Evolutionary conservation across 768 basidiomycete genomes (phyloP), one percentile per base, ranked within the genome.

Genomic region (Phaffia australis): DNA sequence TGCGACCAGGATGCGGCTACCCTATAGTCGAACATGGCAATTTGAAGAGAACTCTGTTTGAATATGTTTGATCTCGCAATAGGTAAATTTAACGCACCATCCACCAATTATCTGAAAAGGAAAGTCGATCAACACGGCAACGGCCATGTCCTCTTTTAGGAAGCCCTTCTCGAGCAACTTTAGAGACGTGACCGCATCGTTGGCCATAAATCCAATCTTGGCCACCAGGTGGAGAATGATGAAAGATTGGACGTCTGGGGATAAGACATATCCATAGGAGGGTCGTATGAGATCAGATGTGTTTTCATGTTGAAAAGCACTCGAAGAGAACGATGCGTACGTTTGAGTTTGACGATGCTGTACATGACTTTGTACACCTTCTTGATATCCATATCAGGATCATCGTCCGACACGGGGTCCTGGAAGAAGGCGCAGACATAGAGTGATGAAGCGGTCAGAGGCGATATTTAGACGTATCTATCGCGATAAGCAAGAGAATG

Each of bases 111-210:
- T 90, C 79, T 98, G 93, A 78, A 95, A 94, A 1, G 95, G 95
- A 71, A 98, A 97, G 76, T 99, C 95, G 70, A 98, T 87, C 49
- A 98, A 83, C 54, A 94, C 93, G 3, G 90, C 87, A 19, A 92
- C 81, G n/a, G 95, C 92, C 49, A 98, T 81, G 72, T 99, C 95
- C 79, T 98, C 95, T 50, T 92, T 87, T 66, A 85, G 87, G 63
- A 99, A 81, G 1, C 95, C 95, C 74, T 98, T 98, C 76, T 99
- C 95, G 52, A 99, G 87, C 78, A 98, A 83, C 74, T 99, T 99
- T 54, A 98, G 81, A 27, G 83, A 85, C 3, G 89, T 91, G 16
- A 86, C 88, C 7, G 90, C 87, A 56, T 98, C 95, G 77, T 91
- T 90, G 29, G 90, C 89, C 56, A 89, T 88, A 75, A 92, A 95